Evolutionary conservation across 805 yeast species (phyloP).

Genomic region (Ogataea chonburiensis): DNA sequence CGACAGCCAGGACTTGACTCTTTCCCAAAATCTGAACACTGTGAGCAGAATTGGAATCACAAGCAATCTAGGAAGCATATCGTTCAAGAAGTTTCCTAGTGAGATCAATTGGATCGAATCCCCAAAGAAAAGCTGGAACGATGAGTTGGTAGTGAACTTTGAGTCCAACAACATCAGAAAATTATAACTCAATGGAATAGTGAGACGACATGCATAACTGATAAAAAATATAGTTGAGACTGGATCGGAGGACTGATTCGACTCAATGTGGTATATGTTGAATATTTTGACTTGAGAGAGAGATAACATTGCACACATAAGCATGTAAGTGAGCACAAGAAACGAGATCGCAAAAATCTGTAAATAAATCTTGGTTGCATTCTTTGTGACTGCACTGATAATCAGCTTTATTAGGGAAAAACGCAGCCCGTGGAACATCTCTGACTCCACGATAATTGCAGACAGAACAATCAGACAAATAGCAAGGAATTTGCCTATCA

Average conservation of each 20-base stretch:
- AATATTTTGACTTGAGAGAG: conserved; percentile 67
- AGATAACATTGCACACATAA: conserved; percentile 62
- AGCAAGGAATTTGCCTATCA: conserved; percentile 43
- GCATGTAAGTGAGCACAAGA: conserved; percentile 60
- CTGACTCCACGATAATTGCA: conserved; percentile 64
- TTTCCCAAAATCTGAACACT: conserved; percentile 64
- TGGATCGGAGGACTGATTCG: conserved; percentile 68
- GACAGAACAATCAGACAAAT: conserved; percentile 44
- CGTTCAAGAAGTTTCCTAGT: conserved; percentile 67
- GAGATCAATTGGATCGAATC: conserved; percentile 73
- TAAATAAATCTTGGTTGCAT: conserved; percentile 20
- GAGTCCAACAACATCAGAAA: conserved; percentile 62
- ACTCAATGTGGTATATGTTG: conserved; percentile 69
- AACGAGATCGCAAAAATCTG: conserved; percentile 43
- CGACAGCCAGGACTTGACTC: conserved; percentile 40
- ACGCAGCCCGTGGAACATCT: conserved; percentile 66
- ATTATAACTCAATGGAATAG: conserved; percentile 80
- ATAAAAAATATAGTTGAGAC: conserved; percentile 75
- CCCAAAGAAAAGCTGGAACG: conserved; percentile 74
- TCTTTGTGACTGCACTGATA: conserved; percentile 26
- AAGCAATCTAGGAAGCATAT: conserved; percentile 72
- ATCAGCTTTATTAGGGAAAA: conserved; percentile 59
- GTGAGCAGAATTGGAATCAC: conserved; percentile 69
- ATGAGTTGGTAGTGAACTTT: conserved; percentile 33
- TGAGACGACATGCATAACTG: conserved; percentile 75